These are phyloP conservation scores for Fusarium falciforme DNA, from an alignment of 2,329 filamentous ascomycete genomes.

Conservation along the genomic window DNA sequence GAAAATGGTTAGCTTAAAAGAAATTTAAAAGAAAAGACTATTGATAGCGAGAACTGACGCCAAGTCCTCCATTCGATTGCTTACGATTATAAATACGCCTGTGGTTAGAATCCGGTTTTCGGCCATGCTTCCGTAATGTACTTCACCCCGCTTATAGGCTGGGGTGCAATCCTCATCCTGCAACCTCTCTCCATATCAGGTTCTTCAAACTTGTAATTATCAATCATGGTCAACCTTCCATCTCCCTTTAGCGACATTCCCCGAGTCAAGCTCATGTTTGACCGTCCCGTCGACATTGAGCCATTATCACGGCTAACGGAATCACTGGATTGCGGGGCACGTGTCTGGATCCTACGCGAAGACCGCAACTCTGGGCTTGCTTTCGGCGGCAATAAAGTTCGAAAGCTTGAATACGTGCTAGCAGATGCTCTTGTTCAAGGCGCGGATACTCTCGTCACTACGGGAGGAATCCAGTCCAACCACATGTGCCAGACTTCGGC, in stretches of 20 bases:
- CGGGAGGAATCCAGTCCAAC: constrained; percentile 27
- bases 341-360: constrained; percentile 24
- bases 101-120: neutral
- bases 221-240: constrained; percentile 11
- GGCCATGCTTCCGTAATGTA: neutral
- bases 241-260: constrained; percentile 17
- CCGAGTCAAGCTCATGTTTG: constrained; percentile 19
- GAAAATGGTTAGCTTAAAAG: neutral
- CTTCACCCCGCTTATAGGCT: neutral
- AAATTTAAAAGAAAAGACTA: neutral
- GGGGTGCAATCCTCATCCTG: neutral
- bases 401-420: constrained; percentile 29
- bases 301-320: constrained; percentile 13
- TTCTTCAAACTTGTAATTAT: neutral
- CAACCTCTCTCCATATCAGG: neutral
- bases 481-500: constrained; percentile 34
- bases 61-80: neutral
- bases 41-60: neutral
- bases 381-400: constrained; percentile 29
- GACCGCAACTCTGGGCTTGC: constrained; percentile 33
- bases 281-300: constrained; percentile 24
- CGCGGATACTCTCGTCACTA: constrained; percentile 27
- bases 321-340: neutral
- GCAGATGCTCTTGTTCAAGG: constrained; percentile 22
- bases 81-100: neutral